Evolutionary conservation across 2,329 filamentous ascomycete genomes (phyloP), one percentile per base, ranked within the genome.

Genomic region (Hortaea werneckii): DNA sequence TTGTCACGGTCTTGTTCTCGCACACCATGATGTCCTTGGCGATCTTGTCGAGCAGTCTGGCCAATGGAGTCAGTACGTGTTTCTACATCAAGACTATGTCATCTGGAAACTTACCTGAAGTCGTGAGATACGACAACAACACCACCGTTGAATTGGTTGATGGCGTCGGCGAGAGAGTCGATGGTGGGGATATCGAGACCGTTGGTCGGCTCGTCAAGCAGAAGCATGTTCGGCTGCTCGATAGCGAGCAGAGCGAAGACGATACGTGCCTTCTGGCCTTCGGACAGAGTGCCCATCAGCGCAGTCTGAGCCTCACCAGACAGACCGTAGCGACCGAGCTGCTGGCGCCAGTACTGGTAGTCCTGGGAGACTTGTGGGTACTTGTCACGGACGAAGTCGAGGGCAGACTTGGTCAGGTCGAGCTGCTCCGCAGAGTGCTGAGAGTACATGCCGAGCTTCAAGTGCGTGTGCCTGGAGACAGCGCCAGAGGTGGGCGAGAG

Each of bases 21-120:
- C 94, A 98, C 46, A 98, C 92, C 73, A 98, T 82, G 70, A 98
- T 98, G 69, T 98, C 87, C 79, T 98, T 98, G 59, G 92, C 92
- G 67, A 98, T 96, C 78, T 95, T 95, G 80, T 98, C 92, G 55
- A 98, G 82, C 62, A 98, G 76, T 76, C 90, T 94, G 58, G 42
- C 39, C n/a, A 41, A 41, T 47, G n/a, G 32, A 28, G 57, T 74
- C 60, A 72, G 69, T 50, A 50, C 38, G 42, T 40, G 44, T 50
- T 52, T 40, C 5, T 35, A 12, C 32, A 20, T n/a, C 32, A 26
- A 7, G 6, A 34, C 26, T 5, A 35, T 7, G 35, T 37, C 3
- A 42, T 34, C 20, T 35, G 2, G 2, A n/a, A 35, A 30, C 82
- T 66, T 80, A 94, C 88, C 88, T 84, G 80, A 98, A 98, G 70